These are phyloP conservation scores for Teratosphaeria pseudoeucalypti DNA, from an alignment of 2,329 filamentous ascomycete species.

Conservation along the genomic window DNA sequence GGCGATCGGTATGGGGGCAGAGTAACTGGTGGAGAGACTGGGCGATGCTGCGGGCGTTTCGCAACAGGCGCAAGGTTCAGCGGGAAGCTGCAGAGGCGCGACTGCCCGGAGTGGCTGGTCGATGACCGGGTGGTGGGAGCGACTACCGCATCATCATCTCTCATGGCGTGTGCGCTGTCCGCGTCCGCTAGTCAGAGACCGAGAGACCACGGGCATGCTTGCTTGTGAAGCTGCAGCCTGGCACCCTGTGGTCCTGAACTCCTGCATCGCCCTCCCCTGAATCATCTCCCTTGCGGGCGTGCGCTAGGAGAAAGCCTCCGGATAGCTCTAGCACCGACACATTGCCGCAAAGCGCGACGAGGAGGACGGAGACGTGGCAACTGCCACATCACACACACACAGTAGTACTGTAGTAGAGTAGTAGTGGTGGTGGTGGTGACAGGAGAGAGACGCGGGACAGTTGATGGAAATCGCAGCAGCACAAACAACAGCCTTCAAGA, in stretches of 20 bases:
- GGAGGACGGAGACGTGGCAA: background rate
- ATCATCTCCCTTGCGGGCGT: background rate
- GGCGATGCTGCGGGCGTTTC: background rate
- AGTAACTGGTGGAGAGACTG: background rate
- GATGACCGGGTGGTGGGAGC: background rate
- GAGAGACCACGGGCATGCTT: background rate
- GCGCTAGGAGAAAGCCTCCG: constrained; percentile 1
- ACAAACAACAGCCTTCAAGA: background rate
- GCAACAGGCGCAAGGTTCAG: background rate
- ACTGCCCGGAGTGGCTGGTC: background rate
- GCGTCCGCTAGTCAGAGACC: background rate
- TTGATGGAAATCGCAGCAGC: background rate
- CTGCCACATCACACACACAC: background rate
- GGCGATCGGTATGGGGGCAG: background rate
- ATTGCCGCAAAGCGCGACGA: background rate
- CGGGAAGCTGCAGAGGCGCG: background rate
- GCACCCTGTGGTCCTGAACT: background rate
- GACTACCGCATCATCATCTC: background rate
- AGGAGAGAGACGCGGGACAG: background rate
- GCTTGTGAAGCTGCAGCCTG: background rate
- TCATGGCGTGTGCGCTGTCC: background rate
- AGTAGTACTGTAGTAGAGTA: background rate
- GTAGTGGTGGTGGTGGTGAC: background rate
- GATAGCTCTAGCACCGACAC: background rate
- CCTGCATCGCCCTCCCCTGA: background rate